These are phyloP conservation scores for Chaetomium strumarium DNA, from an alignment of 2,329 filamentous ascomycete genomes.

Conservation along the genomic window DNA sequence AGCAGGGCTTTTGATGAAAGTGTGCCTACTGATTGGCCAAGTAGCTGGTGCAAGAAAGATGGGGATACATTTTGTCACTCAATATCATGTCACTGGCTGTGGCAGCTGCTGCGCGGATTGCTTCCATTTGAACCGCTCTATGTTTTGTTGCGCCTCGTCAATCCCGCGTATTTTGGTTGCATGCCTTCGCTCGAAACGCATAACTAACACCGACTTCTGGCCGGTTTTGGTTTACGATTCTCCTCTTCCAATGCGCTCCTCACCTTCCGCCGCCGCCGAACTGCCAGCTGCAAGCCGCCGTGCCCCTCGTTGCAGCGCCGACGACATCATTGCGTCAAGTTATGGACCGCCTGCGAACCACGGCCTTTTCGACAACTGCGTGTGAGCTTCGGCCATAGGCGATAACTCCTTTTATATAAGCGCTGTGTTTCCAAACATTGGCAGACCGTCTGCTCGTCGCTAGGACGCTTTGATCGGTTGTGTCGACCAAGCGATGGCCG, in stretches of 20 bases:
- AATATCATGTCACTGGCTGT: slow-evolving; percentile 12
- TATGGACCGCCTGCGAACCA: slow-evolving; percentile 30
- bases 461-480: background rate
- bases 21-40: slow-evolving; percentile 15
- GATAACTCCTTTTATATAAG: background rate
- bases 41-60: background rate
- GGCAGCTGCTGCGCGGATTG: slow-evolving; percentile 11
- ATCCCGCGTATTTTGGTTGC: slow-evolving; percentile 9
- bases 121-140: slow-evolving; percentile 16
- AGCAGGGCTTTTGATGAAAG: no score
- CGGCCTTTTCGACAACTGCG: slow-evolving; percentile 23
- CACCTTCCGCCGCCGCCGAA: slow-evolving; percentile 16
- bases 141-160: slow-evolving; percentile 13
- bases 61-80: slow-evolving; percentile 8
- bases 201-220: slow-evolving; percentile 6
- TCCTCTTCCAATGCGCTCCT: slow-evolving; percentile 24
- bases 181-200: background rate
- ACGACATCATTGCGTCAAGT: slow-evolving; percentile 23
- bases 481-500: slow-evolving; percentile 12
- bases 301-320: slow-evolving; percentile 20
- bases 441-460: background rate
- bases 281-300: slow-evolving; percentile 22
- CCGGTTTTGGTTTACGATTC: background rate
- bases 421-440: background rate
- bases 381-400: slow-evolving; percentile 29